These are phyloP conservation scores for Aspergillus steynii DNA, from an alignment of 495 filamentous ascomycete species.

Conservation along the genomic window DNA sequence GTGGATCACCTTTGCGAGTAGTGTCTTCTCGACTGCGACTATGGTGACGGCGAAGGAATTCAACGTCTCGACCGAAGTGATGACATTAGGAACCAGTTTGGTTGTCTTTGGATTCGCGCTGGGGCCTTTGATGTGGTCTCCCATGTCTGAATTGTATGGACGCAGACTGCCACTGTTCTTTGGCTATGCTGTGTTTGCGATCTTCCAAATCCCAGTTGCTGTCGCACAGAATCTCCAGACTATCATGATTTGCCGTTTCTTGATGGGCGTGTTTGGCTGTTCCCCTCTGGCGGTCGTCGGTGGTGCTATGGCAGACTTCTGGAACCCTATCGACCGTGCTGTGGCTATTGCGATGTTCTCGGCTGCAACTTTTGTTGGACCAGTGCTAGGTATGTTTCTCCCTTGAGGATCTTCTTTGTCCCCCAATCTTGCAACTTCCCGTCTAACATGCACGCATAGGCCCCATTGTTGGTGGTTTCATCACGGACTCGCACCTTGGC, in stretches of 20 bases:
- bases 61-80: slow-evolving; percentile 54
- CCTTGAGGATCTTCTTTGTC: slow-evolving; percentile 15
- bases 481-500: slow-evolving; percentile 53
- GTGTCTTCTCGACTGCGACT: slow-evolving; percentile 60
- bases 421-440: neutral
- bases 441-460: slow-evolving; percentile 13
- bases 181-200: slow-evolving; percentile 57
- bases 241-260: slow-evolving; percentile 61
- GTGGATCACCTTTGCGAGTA: slow-evolving; percentile 59
- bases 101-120: slow-evolving; percentile 56
- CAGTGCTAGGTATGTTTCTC: slow-evolving; percentile 43
- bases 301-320: slow-evolving; percentile 63
- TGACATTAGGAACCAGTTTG: slow-evolving; percentile 56
- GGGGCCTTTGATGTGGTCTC: slow-evolving; percentile 57
- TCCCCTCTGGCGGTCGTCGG: slow-evolving; percentile 63
- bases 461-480: slow-evolving; percentile 53
- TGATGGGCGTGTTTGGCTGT: slow-evolving; percentile 62
- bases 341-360: slow-evolving; percentile 60
- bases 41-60: slow-evolving; percentile 49
- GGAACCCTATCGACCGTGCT: slow-evolving; percentile 58
- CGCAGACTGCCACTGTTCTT: slow-evolving; percentile 56
- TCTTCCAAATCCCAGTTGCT: slow-evolving; percentile 63
- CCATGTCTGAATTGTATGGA: slow-evolving; percentile 58
- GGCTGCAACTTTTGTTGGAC: slow-evolving; percentile 55
- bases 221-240: slow-evolving; percentile 59